Base-by-base conservation (phyloP, 495 filamentous ascomycete species). In the Penicillium parvum region DNA sequence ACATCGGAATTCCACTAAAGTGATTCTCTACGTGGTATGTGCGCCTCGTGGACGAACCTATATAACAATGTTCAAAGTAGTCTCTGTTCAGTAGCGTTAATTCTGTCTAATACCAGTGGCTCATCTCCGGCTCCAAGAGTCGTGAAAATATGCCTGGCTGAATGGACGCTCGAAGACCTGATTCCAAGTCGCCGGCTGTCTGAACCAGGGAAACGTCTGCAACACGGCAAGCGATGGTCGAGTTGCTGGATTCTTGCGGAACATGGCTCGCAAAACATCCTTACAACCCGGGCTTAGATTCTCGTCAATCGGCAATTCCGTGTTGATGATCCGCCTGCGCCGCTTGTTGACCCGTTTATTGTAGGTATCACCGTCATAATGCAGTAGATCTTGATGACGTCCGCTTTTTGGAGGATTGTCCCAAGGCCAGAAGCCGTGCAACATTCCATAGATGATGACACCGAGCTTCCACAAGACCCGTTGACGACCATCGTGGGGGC, bases 341-440 rank as follows among this genome's bases (percentile, higher is more conserved):
- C 57, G 43, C 3, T 12, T 5, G 10, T 36, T 7, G 16, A 55
- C 27, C 5, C 8, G 11, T 6, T 11, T 9, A 7, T 23, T 18
- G 14, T 34, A n/a, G 6, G 7, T 16, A 14, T n/a, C 21, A 23
- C 21, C 29, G 6, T 15, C 10, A n/a, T 25, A 19, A 21, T 18
- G 7, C 17, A 45, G 37, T 16, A 45, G 23, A 7, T 44, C 27
- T 4, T 40, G 4, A 3, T 49, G 25, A 23, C 14, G 27, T 2
- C 42, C 27, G 8, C 40, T 20, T 15, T 25, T 34, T 8, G 37
- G 34, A 14, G 40, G 39, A 12, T 48, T 23, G 10, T 60, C 55
- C 58, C 61, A 65, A 9, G 61, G 56, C 37, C 47, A 50, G 37
- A 39, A 58, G 3, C 56, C 59, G 28, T 63, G 58, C 0, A 63